These are phyloP conservation scores for Mycena albidolilacea DNA, from an alignment of 768 basidiomycete species.

Conservation along the genomic window DNA sequence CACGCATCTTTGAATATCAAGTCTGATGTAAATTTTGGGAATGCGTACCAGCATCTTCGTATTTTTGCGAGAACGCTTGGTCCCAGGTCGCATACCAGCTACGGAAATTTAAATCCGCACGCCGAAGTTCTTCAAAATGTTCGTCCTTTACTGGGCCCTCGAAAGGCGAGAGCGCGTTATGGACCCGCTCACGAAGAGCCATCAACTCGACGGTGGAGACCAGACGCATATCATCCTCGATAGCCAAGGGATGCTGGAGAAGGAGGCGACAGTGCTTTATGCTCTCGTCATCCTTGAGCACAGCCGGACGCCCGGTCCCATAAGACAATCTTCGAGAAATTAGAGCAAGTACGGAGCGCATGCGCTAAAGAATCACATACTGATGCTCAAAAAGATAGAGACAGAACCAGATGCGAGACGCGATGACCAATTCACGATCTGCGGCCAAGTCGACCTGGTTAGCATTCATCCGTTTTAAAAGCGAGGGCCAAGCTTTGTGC, in stretches of 20 bases:
- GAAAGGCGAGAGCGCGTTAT: constrained; percentile 85
- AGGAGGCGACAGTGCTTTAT: constrained; percentile 86
- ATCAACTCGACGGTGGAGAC: constrained; percentile 96
- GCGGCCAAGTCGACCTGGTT: constrained; percentile 70
- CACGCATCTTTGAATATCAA: constrained; percentile 15
- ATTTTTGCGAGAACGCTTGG: constrained; percentile 83
- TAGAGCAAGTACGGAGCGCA: constrained; percentile 1
- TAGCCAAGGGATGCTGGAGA: constrained; percentile 88
- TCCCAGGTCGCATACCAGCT: constrained; percentile 90
- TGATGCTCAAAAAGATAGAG: constrained; percentile 96
- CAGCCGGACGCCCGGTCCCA: constrained; percentile 93
- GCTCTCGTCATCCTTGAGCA: constrained; percentile 93
- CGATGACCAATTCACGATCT: constrained; percentile 86
- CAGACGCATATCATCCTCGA: constrained; percentile 95
- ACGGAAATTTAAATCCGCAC: constrained; percentile 84
- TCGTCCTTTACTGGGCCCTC: constrained; percentile 81
- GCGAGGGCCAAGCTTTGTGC: constrained; percentile 92
- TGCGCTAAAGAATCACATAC: constrained; percentile 60
- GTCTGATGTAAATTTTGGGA: not conserved
- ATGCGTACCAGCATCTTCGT: constrained; percentile 81
- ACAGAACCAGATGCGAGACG: constrained; percentile 93
- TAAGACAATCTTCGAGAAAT: constrained; percentile 83
- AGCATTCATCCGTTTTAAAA: constrained; percentile 83
- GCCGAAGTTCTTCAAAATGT: constrained; percentile 79
- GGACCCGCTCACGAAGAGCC: constrained; percentile 88